A percentile compares a stretch with the other conserved stretches of the same genome.
phyloP scores from a whole-genome alignment of 2,329 filamentous ascomycete genomes.

The Penicillium sp. region DNA sequence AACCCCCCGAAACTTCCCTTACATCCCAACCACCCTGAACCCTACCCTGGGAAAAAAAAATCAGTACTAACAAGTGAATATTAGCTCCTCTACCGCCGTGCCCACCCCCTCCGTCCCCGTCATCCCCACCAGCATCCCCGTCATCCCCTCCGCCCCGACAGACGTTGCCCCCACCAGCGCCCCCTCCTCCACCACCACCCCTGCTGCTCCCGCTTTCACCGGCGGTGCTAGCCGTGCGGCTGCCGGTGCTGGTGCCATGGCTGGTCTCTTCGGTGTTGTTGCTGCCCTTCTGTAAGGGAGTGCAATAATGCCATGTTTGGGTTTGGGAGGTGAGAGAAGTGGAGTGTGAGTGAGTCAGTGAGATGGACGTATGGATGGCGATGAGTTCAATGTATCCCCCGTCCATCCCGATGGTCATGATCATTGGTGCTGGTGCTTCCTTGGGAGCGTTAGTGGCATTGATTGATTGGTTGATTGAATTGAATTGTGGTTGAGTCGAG shows the following conservation, averaged over 20 bases:
- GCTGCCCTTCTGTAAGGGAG: constrained; percentile 50
- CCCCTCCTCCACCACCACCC: constrained; percentile 30
- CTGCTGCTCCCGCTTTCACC: constrained; percentile 48
- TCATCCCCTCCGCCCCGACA: constrained; percentile 19
- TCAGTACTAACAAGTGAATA: constrained; percentile 6
- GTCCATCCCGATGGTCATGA: not conserved
- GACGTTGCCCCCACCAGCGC: constrained; percentile 12
- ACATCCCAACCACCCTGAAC: not conserved
- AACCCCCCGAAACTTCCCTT: not conserved
- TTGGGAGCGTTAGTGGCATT: not conserved
- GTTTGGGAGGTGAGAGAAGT: not conserved
- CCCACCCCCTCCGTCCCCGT: constrained; percentile 27
- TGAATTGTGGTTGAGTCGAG: not conserved
- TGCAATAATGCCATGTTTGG: not conserved
- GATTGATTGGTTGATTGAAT: constrained; percentile 11
- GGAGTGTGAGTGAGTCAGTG: not conserved
- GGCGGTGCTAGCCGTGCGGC: constrained; percentile 57
- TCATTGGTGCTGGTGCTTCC: not conserved
- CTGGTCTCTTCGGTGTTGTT: constrained; percentile 58
- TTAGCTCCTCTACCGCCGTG: constrained; percentile 30
- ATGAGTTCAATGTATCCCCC: not conserved
- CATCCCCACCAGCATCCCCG: constrained; percentile 21
- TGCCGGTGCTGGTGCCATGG: constrained; percentile 54
- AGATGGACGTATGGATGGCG: not conserved
- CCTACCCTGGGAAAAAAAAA: not conserved